Percentiles rank a stretch among this genome's conserved stretches.
These are phyloP conservation scores for Luffa aegyptiaca DNA, from an alignment of 306 rosid species.

Conservation along the genomic window DNA sequence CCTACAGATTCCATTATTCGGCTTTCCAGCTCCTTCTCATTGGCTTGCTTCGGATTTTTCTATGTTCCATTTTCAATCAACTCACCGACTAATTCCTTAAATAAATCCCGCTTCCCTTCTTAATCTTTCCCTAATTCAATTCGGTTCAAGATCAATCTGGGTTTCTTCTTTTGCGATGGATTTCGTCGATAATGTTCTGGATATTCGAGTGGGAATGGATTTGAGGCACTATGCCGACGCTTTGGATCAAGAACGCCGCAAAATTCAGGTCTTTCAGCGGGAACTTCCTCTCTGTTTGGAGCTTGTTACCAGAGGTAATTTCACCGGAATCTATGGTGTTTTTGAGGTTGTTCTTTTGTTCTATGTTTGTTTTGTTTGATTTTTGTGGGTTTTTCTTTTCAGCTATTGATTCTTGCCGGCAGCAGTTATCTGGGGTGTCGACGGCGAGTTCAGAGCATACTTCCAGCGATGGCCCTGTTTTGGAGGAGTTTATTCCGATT, in stretches of 20 bases:
- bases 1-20: neutral
- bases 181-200: neutral
- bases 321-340: neutral
- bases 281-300: conserved; percentile 84
- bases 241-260: conserved; percentile 52
- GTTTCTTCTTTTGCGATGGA: conserved; percentile 32
- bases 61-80: neutral
- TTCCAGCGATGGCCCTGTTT: conserved; percentile 44
- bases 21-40: neutral
- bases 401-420: conserved; percentile 70
- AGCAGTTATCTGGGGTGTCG: conserved; percentile 4
- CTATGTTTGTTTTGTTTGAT: neutral
- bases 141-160: neutral
- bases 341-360: neutral
- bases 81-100: neutral
- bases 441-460: conserved; percentile 66
- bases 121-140: neutral
- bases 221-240: conserved; percentile 10
- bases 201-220: neutral
- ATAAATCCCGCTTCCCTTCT: neutral
- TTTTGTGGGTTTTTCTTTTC: neutral
- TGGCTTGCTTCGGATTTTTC: conserved; percentile 6
- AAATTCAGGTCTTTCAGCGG: conserved; percentile 60
- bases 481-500: conserved; percentile 76
- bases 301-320: conserved; percentile 70